phyloP scores from a whole-genome alignment of 2,329 filamentous ascomycete species.

The Aspergillus sp. region DNA sequence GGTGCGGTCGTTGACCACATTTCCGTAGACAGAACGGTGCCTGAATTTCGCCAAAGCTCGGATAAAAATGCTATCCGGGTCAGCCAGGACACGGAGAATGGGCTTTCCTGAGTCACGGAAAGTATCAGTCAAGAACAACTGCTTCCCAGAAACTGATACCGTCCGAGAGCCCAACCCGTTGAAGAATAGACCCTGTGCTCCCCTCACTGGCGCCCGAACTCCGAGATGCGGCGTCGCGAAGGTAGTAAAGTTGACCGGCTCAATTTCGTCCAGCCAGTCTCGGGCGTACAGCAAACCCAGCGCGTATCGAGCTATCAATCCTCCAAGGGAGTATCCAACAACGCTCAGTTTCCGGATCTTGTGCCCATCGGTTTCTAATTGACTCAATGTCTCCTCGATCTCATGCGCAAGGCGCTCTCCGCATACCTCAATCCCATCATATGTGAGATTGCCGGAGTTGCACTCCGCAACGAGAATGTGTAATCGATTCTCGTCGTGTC shows the following conservation, averaged over 20 bases:
- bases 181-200: conserved; percentile 67
- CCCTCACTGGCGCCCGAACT: conserved; percentile 68
- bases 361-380: conserved; percentile 61
- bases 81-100: conserved; percentile 76
- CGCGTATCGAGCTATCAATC: conserved; percentile 81
- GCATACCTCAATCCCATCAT: conserved; percentile 68
- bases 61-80: conserved; percentile 83
- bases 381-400: conserved; percentile 59
- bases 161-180: conserved; percentile 83
- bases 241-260: conserved; percentile 91
- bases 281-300: conserved; percentile 80
- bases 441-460: conserved; percentile 60
- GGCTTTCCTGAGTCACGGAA: conserved; percentile 83
- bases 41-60: conserved; percentile 73
- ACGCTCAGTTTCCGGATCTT: conserved; percentile 80
- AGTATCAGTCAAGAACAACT: conserved; percentile 82
- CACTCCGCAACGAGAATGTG: conserved; percentile 57
- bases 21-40: conserved; percentile 76
- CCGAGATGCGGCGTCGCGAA: conserved; percentile 84
- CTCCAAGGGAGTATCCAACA: conserved; percentile 86
- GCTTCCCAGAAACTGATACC: conserved; percentile 77
- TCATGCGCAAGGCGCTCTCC: conserved; percentile 66
- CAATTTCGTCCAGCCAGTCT: conserved; percentile 73
- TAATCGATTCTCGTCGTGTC: conserved; percentile 51
- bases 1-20: conserved; percentile 81